Base-by-base conservation (phyloP, 1,284 basidiomycete genomes). In the Ustilago esculenta region DNA sequence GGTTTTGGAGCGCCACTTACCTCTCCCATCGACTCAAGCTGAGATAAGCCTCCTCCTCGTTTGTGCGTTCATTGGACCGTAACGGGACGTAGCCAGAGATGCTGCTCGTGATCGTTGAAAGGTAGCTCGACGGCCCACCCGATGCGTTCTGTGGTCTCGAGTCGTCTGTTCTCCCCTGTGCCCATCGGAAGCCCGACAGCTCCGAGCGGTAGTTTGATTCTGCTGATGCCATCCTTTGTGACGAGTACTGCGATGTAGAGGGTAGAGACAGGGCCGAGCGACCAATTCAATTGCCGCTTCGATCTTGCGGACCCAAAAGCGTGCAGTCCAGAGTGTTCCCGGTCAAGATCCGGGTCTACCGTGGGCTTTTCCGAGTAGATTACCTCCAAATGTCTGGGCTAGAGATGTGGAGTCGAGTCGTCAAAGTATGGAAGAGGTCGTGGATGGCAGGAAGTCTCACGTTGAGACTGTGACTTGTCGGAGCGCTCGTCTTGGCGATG, bases 31-130 rank as follows among this genome's bases (percentile, higher is more conserved):
- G 66, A 43, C 73, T 77, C 35, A 81, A 58, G 40, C 72, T 76
- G n/a, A 81, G 59, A 85, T 90, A 97, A 2, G 95, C 95, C 81
- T 98, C 94, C 76, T 98, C 95, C 82, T 98, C 95, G 80, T 94
- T 94, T 30, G 90, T 90, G 35, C 88, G 85, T 66, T 93, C 92
- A 68, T 82, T 88, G 5, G 90, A 92, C 21, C 93, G 86, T 56
- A 98, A 84, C 0, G 96, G 95, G 40, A 98, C 89, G 78, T 97
- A 98, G n/a, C 84, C 85, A 9, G 84, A 85, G 18, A 87, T 77
- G 15, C 79, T 90, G 86, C 45, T 90, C 88, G 75, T 81, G 40
- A 70, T 77, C 44, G 75, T 78, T n/a, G 72, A 73, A 0, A 74
- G 59, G 24, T 66, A 73, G 61, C 66, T 63, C 20, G 54, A 24